These are phyloP conservation scores for Penicillium argentinense DNA, from an alignment of 495 filamentous ascomycete genomes.

Conservation along the genomic window DNA sequence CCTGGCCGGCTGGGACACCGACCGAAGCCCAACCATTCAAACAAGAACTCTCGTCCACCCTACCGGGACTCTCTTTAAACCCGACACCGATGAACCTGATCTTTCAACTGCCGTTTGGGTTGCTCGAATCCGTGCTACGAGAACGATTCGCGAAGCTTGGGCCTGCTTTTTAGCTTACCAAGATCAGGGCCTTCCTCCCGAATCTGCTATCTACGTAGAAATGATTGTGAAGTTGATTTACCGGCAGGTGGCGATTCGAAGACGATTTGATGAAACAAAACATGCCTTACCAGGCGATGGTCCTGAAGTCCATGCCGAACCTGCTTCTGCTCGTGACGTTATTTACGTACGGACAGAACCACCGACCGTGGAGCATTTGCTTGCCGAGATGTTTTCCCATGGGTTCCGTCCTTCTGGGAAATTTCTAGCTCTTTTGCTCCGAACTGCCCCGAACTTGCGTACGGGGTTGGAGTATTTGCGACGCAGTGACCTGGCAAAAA, in stretches of 20 bases:
- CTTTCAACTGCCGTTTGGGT: constrained; percentile 48
- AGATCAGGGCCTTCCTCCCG: constrained; percentile 33
- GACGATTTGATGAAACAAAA: constrained; percentile 19
- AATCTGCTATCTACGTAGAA: constrained; percentile 49
- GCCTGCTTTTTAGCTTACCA: constrained; percentile 61
- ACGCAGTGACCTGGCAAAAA: constrained; percentile 31
- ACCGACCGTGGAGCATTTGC: constrained; percentile 54
- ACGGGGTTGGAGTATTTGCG: constrained; percentile 44
- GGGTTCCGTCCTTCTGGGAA: constrained; percentile 41
- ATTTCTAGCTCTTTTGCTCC: constrained; percentile 51
- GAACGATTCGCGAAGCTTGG: constrained; percentile 73
- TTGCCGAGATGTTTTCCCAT: constrained; percentile 52
- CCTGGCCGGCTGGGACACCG: constrained; percentile 67
- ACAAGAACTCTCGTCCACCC: constrained; percentile 45
- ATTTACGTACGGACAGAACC: constrained; percentile 57
- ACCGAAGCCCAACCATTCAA: constrained; percentile 69
- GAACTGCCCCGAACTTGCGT: constrained; percentile 36
- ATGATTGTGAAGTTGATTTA: constrained; percentile 63
- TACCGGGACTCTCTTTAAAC: constrained; percentile 19
- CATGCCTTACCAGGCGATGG: constrained; percentile 58
- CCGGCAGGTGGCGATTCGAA: constrained; percentile 29
- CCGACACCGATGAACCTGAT: constrained; percentile 10
- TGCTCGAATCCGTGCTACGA: constrained; percentile 62
- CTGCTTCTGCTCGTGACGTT: constrained; percentile 55
- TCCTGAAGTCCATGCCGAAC: constrained; percentile 55